Evolutionary conservation across 106 monocot species (phyloP).

Genomic region (Phalaenopsis equestris): DNA sequence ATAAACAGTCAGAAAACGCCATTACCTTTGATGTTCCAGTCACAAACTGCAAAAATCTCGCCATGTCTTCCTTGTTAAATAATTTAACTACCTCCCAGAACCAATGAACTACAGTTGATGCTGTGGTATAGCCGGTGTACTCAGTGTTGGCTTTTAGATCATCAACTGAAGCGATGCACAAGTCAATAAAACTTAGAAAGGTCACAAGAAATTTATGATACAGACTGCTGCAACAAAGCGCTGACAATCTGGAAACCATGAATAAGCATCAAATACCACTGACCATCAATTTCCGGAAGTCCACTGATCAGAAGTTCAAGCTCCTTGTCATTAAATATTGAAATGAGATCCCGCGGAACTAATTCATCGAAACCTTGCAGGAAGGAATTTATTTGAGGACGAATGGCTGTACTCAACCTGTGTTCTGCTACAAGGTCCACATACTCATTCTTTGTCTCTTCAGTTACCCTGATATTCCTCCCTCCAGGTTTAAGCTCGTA

Average conservation of each 20-base stretch:
- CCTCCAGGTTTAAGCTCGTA: constrained; percentile 78
- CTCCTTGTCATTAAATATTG: constrained; percentile 72
- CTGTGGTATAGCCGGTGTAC: constrained; percentile 59
- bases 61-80: constrained; percentile 78
- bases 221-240: neutral
- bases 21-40: constrained; percentile 77
- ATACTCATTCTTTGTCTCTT: constrained; percentile 75
- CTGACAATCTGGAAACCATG: neutral
- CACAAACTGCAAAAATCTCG: constrained; percentile 64
- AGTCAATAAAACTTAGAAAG: neutral
- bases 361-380: constrained; percentile 69
- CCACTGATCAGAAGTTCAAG: constrained; percentile 74
- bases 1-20: neutral
- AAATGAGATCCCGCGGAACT: constrained; percentile 51
- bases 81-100: constrained; percentile 73
- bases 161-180: constrained; percentile 30
- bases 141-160: constrained; percentile 65
- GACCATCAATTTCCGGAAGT: constrained; percentile 75
- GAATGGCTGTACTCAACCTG: constrained; percentile 62
- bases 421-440: constrained; percentile 79
- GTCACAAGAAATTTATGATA: no score
- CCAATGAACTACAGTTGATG: constrained; percentile 53
- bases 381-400: constrained; percentile 78
- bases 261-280: constrained; percentile 12
- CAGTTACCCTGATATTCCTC: constrained; percentile 58